Evolutionary conservation across 2,329 filamentous ascomycete species (phyloP).

Genomic region (Aaosphaeria arxii): DNA sequence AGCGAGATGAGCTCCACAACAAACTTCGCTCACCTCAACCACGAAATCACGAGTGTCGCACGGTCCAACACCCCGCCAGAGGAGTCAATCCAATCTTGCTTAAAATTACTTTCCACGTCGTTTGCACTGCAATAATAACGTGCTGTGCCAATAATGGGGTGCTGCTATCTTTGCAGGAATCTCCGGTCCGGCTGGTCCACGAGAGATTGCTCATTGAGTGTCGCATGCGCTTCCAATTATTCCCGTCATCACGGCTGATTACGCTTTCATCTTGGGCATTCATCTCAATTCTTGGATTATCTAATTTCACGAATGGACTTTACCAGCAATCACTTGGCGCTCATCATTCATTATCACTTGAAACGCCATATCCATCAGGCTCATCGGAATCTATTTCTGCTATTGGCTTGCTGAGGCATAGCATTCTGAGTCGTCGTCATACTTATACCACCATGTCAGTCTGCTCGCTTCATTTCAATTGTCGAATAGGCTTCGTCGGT

Average conservation of each 20-base stretch:
- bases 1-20: conserved; percentile 40
- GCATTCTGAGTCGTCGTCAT: conserved; percentile 7
- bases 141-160: not conserved
- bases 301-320: conserved; percentile 1
- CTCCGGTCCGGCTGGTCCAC: not conserved
- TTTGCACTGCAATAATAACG: conserved; percentile 5
- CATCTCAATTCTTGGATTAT: conserved; percentile 3
- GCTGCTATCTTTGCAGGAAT: too few species aligned
- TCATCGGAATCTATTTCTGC: conserved; percentile 9
- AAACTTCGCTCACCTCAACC: conserved; percentile 20
- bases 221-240: not conserved
- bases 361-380: conserved; percentile 7
- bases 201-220: conserved; percentile 1
- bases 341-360: conserved; percentile 9
- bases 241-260: conserved; percentile 1
- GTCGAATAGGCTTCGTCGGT: too few species aligned
- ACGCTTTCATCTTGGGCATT: conserved; percentile 2
- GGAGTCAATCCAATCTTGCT: conserved; percentile 23
- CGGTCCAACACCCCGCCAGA: conserved; percentile 21
- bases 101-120: conserved; percentile 30
- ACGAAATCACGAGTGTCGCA: conserved; percentile 18
- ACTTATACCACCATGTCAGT: conserved; percentile 1
- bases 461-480: too few species aligned
- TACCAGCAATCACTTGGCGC: conserved; percentile 6
- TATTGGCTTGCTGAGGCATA: conserved; percentile 17